Conservation (phyloP, 805 yeast genomes). For the Candida pseudofarinosa region DNA sequence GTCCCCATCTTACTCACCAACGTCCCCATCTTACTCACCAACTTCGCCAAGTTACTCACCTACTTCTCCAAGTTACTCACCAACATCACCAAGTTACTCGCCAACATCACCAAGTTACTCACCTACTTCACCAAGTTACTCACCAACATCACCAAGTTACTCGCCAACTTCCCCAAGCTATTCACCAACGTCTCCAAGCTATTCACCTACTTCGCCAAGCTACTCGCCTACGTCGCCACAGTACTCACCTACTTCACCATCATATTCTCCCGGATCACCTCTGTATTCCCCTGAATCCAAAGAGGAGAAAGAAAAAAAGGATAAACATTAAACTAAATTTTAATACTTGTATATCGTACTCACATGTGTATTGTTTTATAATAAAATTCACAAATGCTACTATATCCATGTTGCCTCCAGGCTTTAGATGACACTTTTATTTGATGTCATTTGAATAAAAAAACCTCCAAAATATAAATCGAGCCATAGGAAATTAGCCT, state of each 20-base stretch:
- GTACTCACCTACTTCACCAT: constrained; percentile 71
- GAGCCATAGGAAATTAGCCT: too few species aligned
- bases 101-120: constrained; percentile 78
- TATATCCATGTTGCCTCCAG: too few species aligned
- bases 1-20: constrained; percentile 65
- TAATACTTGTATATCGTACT: background rate
- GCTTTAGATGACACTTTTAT: too few species aligned
- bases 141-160: constrained; percentile 58
- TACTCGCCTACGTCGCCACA: constrained; percentile 54
- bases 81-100: constrained; percentile 64
- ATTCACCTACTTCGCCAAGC: constrained; percentile 66
- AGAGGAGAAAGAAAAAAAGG: constrained; percentile 12
- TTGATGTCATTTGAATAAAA: too few species aligned
- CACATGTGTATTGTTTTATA: background rate
- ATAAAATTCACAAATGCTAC: background rate
- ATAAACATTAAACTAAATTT: background rate
- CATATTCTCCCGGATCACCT: constrained; percentile 76
- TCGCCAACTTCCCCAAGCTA: constrained; percentile 43
- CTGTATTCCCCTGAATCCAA: constrained; percentile 37
- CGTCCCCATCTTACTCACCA: constrained; percentile 78
- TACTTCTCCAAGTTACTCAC: constrained; percentile 68
- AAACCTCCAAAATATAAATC: too few species aligned
- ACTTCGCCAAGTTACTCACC: constrained; percentile 68
- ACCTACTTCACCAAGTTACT: constrained; percentile 65
- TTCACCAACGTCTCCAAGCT: constrained; percentile 53